These are phyloP conservation scores for Neonectria sp. DNA, from an alignment of 2,329 filamentous ascomycete genomes.

Conservation along the genomic window DNA sequence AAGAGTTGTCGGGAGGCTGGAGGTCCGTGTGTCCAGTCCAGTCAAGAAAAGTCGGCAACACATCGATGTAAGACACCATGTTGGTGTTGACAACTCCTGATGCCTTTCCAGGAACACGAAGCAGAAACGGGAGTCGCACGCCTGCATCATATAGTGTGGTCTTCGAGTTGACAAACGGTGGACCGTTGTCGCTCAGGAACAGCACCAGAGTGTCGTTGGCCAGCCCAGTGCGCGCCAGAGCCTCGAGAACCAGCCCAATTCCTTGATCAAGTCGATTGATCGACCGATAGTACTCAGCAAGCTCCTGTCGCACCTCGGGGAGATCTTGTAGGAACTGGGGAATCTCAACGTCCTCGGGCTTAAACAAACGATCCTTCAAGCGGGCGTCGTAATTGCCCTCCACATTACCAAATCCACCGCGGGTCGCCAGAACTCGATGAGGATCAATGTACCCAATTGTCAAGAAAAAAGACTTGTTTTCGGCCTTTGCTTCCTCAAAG, in stretches of 20 bases:
- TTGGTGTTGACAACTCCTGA: constrained; percentile 56
- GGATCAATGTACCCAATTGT: constrained; percentile 64
- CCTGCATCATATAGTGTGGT: constrained; percentile 66
- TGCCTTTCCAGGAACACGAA: constrained; percentile 52
- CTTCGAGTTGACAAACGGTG: constrained; percentile 66
- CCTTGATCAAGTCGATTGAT: constrained; percentile 60
- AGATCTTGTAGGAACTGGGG: constrained; percentile 59
- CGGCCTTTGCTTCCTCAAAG: constrained; percentile 52
- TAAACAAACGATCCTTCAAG: constrained; percentile 45
- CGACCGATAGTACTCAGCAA: constrained; percentile 59
- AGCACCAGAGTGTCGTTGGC: constrained; percentile 58
- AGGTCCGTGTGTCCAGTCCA: constrained; percentile 50
- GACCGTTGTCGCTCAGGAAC: constrained; percentile 65
- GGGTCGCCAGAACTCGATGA: constrained; percentile 57
- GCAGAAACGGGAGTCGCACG: constrained; percentile 59
- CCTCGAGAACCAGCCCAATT: constrained; percentile 57
- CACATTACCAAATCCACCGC: constrained; percentile 61
- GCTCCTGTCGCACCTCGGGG: constrained; percentile 58
- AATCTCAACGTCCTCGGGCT: constrained; percentile 54
- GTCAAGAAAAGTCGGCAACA: constrained; percentile 62
- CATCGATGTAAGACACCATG: constrained; percentile 62
- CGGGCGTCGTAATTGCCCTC: constrained; percentile 48
- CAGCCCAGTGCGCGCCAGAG: constrained; percentile 51
- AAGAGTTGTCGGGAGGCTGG: constrained; percentile 26
- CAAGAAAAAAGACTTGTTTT: constrained; percentile 58